A percentile compares a stretch with the other conserved stretches of the same genome.
Evolutionary conservation across 192 early-diverging fungal genomes (phyloP).

Genomic region (Entomortierella chlamydospora): DNA sequence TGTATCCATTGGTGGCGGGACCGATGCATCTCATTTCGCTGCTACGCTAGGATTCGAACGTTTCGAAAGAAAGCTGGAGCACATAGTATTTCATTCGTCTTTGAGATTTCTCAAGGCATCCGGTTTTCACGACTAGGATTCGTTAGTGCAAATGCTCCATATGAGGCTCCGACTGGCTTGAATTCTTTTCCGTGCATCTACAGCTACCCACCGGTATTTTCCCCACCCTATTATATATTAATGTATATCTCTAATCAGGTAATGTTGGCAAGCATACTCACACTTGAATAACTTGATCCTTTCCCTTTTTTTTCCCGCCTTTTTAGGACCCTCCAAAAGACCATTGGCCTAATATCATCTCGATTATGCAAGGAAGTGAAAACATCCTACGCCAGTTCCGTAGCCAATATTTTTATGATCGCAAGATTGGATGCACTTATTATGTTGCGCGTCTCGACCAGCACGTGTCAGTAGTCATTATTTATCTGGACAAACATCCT

Average conservation of each 20-base stretch:
- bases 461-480: constrained; percentile 62
- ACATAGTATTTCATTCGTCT: constrained; percentile 58
- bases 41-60: constrained; percentile 57
- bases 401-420: constrained; percentile 62
- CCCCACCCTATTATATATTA: too few relatives aligned
- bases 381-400: constrained; percentile 48
- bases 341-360: constrained; percentile 65
- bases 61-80: constrained; percentile 60
- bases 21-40: too few relatives aligned
- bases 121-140: constrained; percentile 59
- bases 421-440: constrained; percentile 61
- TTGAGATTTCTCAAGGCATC: constrained; percentile 53
- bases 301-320: neutral
- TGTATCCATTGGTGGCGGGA: too few relatives aligned
- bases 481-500: constrained; percentile 61
- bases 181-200: constrained; percentile 69
- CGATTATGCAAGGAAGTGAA: constrained; percentile 64
- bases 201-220: constrained; percentile 59
- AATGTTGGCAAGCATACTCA: too few relatives aligned
- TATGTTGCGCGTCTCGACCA: constrained; percentile 61
- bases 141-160: constrained; percentile 52
- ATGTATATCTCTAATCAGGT: too few relatives aligned
- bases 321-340: constrained; percentile 57
- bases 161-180: constrained; percentile 62
- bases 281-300: too few relatives aligned